A percentile compares a stretch with the other conserved stretches of the same genome.
Conservation (phyloP, 176 grass and related monocot species). For the Eleusine coracana region DNA sequence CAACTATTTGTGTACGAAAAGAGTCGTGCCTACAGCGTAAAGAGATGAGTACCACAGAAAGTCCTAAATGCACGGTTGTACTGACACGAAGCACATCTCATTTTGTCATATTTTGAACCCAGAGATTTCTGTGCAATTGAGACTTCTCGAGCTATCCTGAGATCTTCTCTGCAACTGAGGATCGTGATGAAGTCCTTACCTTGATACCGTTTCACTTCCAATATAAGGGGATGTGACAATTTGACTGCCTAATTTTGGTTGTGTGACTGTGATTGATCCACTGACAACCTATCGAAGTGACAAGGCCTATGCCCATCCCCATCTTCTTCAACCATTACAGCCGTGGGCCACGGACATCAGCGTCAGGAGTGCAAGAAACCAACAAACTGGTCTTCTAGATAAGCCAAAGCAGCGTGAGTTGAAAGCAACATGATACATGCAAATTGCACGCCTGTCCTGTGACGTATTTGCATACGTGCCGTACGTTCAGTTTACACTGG, state of each 20-base stretch:
- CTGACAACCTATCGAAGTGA: not conserved
- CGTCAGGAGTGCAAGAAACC: constrained; percentile 16
- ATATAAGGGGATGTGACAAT: not conserved
- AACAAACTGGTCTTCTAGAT: constrained; percentile 27
- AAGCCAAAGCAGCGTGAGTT: not conserved
- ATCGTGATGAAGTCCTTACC: no score
- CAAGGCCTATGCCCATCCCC: not conserved
- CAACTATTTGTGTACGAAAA: no score
- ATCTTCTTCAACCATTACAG: constrained; percentile 19
- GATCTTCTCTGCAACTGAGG: no score
- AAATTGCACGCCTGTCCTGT: not conserved
- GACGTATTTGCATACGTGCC: not conserved
- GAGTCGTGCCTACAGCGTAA: no score
- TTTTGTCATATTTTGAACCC: no score
- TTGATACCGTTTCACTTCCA: no score
- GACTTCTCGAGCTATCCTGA: no score
- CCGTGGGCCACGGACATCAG: not conserved
- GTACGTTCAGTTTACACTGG: not conserved
- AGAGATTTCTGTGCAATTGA: no score
- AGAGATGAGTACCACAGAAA: no score
- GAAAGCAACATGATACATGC: not conserved
- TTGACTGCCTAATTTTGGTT: constrained; percentile 14
- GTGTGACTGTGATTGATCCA: not conserved
- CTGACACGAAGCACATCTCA: no score
- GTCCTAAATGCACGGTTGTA: no score